Percentiles rank a stretch among this genome's conserved stretches.
phyloP scores from a whole-genome alignment of 495 filamentous ascomycete genomes.

The Hypoxylon crocopeplum region DNA sequence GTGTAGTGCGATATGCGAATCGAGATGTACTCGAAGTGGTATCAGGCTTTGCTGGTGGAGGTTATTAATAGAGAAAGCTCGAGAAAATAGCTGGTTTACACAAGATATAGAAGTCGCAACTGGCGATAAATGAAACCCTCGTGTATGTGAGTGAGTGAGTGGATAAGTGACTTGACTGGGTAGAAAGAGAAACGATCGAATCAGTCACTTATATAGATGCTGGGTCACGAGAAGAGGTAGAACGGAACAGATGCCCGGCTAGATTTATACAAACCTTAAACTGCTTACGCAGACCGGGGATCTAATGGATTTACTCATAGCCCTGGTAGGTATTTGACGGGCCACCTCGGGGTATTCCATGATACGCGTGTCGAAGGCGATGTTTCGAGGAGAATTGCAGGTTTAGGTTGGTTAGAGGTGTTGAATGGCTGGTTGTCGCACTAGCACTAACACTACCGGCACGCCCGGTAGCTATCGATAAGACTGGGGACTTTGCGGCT shows the following conservation, averaged over 20 bases:
- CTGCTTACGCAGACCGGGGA: slow-evolving; percentile 27
- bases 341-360: slow-evolving; percentile 38
- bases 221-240: not conserved
- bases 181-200: slow-evolving; percentile 1
- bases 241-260: slow-evolving; percentile 7
- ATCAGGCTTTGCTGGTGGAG: not conserved
- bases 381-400: slow-evolving; percentile 15
- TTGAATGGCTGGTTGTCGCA: slow-evolving; percentile 21
- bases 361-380: slow-evolving; percentile 30
- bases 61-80: slow-evolving; percentile 1
- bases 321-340: slow-evolving; percentile 23
- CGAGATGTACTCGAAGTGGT: not conserved
- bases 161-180: not conserved
- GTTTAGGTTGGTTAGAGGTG: slow-evolving; percentile 26
- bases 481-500: slow-evolving; percentile 1
- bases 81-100: not conserved
- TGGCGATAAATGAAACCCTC: not conserved
- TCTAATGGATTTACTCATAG: slow-evolving; percentile 2
- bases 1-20: not conserved
- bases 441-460: slow-evolving; percentile 8
- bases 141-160: slow-evolving; percentile 10
- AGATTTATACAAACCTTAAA: slow-evolving; percentile 29
- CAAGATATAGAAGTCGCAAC: not conserved
- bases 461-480: slow-evolving; percentile 26
- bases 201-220: slow-evolving; percentile 26